Base-by-base conservation (phyloP, 2,329 filamentous ascomycete genomes). In the Ceratocystis eucalypticola region DNA sequence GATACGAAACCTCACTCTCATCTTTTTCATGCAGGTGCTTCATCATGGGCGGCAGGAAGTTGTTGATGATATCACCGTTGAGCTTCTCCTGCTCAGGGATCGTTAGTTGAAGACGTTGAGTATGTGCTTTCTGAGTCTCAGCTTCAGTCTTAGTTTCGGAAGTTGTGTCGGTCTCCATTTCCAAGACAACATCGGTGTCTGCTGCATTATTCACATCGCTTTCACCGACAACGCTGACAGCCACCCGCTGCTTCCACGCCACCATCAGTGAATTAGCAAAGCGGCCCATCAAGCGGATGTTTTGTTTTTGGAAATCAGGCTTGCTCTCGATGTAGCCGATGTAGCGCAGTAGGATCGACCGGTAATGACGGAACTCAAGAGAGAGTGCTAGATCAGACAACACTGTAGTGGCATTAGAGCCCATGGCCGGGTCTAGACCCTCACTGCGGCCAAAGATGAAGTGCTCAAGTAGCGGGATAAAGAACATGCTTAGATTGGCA, bases 11-110 rank as follows among this genome's bases (percentile, higher is more conserved):
- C 62, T 91, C 92, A 0, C 91, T 87, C 74, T 99, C 94, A 69
- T 97, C 90, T 75, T 96, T 97, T 71, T 96, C 87, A 71, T 96
- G 92, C 33, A 97, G 82, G 73, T 96, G 94, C 59, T 85, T 84
- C n/a, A 87, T 82, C 41, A 99, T 77, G 20, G 88, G 84, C 0
- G 93, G 91, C 46, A 96, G 77, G 71, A 96, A 88, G 69, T 86
- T 86, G 22, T 84, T 83, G 50, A 84, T 82, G 64, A 97, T 79
- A 70, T 96, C 91, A 1, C 83, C 80, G 17, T 83, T 79, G 44
- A 96, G 79, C 73, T 90, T 90, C 8, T 84, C 77, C 68, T 82
- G 75, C 44, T 81, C 80, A 0, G 91, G 91, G 65, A 91, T 78
- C 0, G 87, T 89, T 50, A 75, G 79, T 7, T 84, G 79, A 28